Evolutionary conservation across 1,284 basidiomycete species (phyloP), one percentile per base, ranked within the genome.

Genomic region (Ceratobasidium sp.): DNA sequence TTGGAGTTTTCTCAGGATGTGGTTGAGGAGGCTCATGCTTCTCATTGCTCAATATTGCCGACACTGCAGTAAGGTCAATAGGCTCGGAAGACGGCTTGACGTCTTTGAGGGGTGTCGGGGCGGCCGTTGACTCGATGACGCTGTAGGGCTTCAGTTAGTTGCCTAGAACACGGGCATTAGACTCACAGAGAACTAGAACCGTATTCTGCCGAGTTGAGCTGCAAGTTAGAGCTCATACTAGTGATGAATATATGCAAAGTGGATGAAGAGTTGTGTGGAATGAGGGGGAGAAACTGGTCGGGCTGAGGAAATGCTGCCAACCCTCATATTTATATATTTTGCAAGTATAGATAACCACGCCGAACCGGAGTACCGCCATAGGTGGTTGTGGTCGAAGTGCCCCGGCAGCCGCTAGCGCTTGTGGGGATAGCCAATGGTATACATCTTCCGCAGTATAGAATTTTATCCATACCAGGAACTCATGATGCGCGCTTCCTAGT

Each of bases 221-320:
- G 50, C 7, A 43, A 38, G 20, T 65, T 35, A 13, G 52, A 67
- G 52, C 47, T 54, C 58, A 64, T 64, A 29, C n/a, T n/a, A n/a
- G n/a, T n/a, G n/a, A n/a, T 49, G 12, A 29, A 27, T 15, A n/a
- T 25, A 12, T 52, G 22, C 13, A 3, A 47, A 34, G n/a, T 25
- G 10, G 17, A 8, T 38, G 32, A 27, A 29, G 32, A 35, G n/a
- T 29, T 31, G 47, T 8, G 17, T 38, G 47, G 45, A 12, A 52
- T 34, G 58, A 49, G 13, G 20, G 27, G 43, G 42, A 45, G 25
- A 50, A 29, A 32, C 3, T 32, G 34, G 29, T 12, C n/a, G 10
- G 35, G 22, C n/a, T 31, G 56, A n/a, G 17, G n/a, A 42, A 12
- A 20, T 40, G 38, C 17, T n/a, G n/a, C n/a, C n/a, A n/a, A n/a